These are phyloP conservation scores for Tetratostichococcus sp. DNA, from an alignment of 139 green algal species.

Conservation along the genomic window DNA sequence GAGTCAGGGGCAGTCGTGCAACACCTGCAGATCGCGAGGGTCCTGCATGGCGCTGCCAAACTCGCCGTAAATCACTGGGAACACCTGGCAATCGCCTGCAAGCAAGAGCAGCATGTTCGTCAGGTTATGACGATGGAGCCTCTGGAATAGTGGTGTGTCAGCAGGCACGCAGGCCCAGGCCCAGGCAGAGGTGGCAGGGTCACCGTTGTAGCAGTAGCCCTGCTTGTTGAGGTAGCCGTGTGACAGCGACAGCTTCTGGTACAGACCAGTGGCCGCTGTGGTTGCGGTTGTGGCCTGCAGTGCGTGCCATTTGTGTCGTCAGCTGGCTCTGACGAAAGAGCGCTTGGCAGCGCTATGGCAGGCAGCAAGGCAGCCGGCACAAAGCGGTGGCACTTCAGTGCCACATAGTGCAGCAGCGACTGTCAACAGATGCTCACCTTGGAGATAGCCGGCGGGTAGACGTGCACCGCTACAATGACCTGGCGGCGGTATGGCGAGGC, in stretches of 20 bases:
- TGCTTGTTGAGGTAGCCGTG: slow-evolving; percentile 38
- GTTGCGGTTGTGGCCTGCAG: slow-evolving; percentile 19
- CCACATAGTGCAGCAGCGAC: no score
- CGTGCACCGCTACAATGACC: slow-evolving; percentile 13
- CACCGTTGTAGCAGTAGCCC: slow-evolving; percentile 24
- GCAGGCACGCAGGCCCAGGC: no score
- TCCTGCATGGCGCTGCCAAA: slow-evolving; percentile 29
- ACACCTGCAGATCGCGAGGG: slow-evolving; percentile 11
- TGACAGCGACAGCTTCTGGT: slow-evolving; percentile 9
- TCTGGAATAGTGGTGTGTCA: no score
- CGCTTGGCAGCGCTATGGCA: no score
- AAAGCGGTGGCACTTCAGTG: no score
- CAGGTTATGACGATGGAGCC: no score
- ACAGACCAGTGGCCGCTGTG: slow-evolving; percentile 1
- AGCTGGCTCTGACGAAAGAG: no score
- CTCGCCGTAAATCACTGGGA: slow-evolving; percentile 41
- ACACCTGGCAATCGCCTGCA: slow-evolving; percentile 21
- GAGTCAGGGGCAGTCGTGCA: background rate
- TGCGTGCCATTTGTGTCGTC: no score
- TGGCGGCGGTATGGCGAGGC: slow-evolving; percentile 32
- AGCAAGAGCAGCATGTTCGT: background rate
- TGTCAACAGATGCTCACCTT: no score
- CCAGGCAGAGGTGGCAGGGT: no score
- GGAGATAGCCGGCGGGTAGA: slow-evolving; percentile 11
- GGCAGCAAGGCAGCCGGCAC: no score